Evolutionary conservation across 2,329 filamentous ascomycete species (phyloP).

Genomic region (Aureobasidium sp.): DNA sequence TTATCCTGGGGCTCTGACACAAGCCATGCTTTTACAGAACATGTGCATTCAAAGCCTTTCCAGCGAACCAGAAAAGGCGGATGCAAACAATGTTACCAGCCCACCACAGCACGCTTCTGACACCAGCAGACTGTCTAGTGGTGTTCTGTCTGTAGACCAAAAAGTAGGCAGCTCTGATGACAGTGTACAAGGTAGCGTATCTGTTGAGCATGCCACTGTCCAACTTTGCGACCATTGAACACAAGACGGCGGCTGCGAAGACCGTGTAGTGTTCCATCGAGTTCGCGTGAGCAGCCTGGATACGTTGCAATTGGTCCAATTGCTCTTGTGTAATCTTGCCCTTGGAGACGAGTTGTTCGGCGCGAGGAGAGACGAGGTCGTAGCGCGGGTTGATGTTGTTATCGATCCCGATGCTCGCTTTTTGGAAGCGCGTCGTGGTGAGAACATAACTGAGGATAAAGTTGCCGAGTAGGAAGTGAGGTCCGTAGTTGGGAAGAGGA

Average conservation of each 20-base stretch:
- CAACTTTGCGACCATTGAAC: constrained; percentile 36
- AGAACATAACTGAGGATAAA: constrained; percentile 40
- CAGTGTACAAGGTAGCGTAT: constrained; percentile 34
- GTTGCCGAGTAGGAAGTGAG: constrained; percentile 33
- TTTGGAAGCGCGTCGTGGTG: constrained; percentile 38
- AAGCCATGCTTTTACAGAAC: not conserved
- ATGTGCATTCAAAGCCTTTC: constrained; percentile 24
- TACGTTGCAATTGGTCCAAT: constrained; percentile 38
- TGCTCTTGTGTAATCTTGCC: constrained; percentile 38
- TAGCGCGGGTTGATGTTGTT: constrained; percentile 42
- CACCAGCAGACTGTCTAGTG: constrained; percentile 28
- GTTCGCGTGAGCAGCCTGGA: constrained; percentile 42
- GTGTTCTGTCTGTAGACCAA: constrained; percentile 36
- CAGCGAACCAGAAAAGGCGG: constrained; percentile 30
- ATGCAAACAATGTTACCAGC: constrained; percentile 38
- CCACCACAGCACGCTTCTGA: constrained; percentile 38
- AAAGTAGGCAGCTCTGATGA: constrained; percentile 36
- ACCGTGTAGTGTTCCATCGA: constrained; percentile 38
- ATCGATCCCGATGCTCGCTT: constrained; percentile 39
- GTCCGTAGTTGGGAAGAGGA: constrained; percentile 21
- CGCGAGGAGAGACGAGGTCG: constrained; percentile 31
- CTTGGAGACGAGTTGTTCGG: constrained; percentile 31
- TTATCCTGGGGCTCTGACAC: not conserved
- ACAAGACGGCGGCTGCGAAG: constrained; percentile 33
- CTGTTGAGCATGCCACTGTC: constrained; percentile 31